phyloP scores from a whole-genome alignment of 257 asterid genomes.

The Nemophila menziesii region DNA sequence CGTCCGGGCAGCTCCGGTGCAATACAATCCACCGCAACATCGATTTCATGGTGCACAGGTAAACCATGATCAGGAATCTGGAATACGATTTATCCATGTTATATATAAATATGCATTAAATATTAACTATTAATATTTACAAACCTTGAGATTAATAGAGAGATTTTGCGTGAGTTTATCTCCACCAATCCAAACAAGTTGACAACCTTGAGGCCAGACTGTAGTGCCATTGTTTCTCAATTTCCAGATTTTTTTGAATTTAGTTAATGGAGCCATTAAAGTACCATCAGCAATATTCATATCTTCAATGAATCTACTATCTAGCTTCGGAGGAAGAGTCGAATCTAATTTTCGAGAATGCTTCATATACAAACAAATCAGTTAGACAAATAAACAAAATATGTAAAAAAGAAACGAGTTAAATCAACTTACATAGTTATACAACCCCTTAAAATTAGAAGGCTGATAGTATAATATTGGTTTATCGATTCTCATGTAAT shows the following conservation, averaged over 20 bases:
- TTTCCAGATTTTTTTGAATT: slow-evolving; percentile 90
- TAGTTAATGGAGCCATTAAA: slow-evolving; percentile 56
- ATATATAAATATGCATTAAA: background rate
- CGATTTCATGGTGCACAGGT: slow-evolving; percentile 46
- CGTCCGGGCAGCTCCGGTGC: slow-evolving; percentile 82
- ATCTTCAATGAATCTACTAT: slow-evolving; percentile 70
- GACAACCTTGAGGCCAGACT: slow-evolving; percentile 67
- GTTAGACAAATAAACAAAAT: background rate
- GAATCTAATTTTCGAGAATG: slow-evolving; percentile 20
- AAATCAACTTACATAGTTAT: slow-evolving; percentile 24
- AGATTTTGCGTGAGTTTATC: slow-evolving; percentile 39
- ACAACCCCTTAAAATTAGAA: slow-evolving; percentile 24
- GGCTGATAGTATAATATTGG: slow-evolving; percentile 30
- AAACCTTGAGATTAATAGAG: slow-evolving; percentile 54
- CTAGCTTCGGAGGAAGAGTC: slow-evolving; percentile 29
- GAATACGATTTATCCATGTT: too few relatives aligned
- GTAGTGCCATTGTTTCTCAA: slow-evolving; percentile 77
- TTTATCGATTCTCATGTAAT: slow-evolving; percentile 53
- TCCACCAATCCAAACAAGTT: slow-evolving; percentile 88
- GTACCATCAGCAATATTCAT: slow-evolving; percentile 81
- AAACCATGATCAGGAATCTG: slow-evolving; percentile 57
- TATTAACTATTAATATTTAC: slow-evolving; percentile 4
- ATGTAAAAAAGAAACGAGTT: background rate
- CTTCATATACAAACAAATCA: slow-evolving; percentile 21
- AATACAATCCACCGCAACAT: slow-evolving; percentile 67